Evolutionary conservation across 2,329 filamentous ascomycete genomes (phyloP), one percentile per base, ranked within the genome.

Genomic region (Madurella mycetomatis): DNA sequence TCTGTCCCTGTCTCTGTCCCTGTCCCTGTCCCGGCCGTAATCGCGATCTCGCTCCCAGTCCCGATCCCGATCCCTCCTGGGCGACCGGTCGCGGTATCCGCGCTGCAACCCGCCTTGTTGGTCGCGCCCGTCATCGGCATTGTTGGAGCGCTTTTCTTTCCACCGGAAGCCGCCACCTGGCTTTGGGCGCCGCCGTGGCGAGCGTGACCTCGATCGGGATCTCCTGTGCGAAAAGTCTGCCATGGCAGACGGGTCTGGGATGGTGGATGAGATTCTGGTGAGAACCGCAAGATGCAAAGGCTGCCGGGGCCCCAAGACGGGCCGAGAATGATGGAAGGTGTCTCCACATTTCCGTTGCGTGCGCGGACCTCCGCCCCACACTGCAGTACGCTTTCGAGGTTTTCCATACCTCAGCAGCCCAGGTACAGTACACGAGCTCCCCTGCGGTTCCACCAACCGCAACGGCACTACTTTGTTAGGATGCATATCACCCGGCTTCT

Each of bases 1-100:
- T 41, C 63, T 69, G 31, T 64, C 62, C 7, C 60, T 52, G 43
- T 67, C 67, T 58, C 60, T 51, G 57, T 67, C 61, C 59, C 42
- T 19, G 57, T 65, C 64, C 43, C 62, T 69, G 62, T 54, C 58
- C 81, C 71, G 50, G n/a, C 71, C 63, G 42, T 52, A 37, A 41
- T 13, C 50, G 19, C 67, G 31, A 18, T 54, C 54, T 5, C 54
- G 62, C 44, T 55, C 50, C 11, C 53, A 58, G 79, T 71, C 54
- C 70, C 71, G 54, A 17, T 63, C 57, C 18, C 56, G 40, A 12
- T 59, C 54, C 19, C 57, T 47, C 25, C 54, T 51, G 16, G 59
- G 66, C 7, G 63, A 67, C 7, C 65, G 64, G 52, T 66, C 62
- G 47, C 66, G 65, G 47, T 66, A 66, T 5, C 61, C 60, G 41